Evolutionary conservation across 495 filamentous ascomycete species (phyloP).

Genomic region (Lepidopterella palustris): DNA sequence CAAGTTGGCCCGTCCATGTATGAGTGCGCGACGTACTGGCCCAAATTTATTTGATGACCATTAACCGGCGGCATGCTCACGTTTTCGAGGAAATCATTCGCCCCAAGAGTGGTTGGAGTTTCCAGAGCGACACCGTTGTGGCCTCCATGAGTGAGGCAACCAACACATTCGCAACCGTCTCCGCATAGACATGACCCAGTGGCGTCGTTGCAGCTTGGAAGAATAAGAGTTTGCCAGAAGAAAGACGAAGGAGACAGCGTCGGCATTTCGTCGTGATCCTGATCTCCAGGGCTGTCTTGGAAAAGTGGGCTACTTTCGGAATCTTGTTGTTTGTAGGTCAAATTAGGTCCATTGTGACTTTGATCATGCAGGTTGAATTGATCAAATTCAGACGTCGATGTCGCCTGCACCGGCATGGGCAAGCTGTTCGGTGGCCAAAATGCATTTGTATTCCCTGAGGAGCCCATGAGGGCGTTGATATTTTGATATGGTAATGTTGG

Average conservation of each 20-base stretch:
- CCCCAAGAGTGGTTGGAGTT: background rate
- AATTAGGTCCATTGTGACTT: background rate
- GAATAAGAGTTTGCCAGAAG: slow-evolving; percentile 18
- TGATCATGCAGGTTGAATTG: background rate
- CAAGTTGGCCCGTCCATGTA: background rate
- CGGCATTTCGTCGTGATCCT: slow-evolving; percentile 16
- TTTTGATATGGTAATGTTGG: slow-evolving; percentile 2
- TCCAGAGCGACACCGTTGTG: slow-evolving; percentile 24
- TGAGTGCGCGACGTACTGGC: background rate
- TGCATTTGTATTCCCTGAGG: background rate
- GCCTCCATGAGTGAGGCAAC: slow-evolving; percentile 28
- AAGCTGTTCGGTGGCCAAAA: background rate
- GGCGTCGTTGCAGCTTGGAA: slow-evolving; percentile 27
- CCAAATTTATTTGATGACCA: background rate
- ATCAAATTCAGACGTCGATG: background rate
- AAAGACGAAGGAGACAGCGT: slow-evolving; percentile 27
- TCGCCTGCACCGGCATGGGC: background rate
- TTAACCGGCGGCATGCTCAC: background rate
- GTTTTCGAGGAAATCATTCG: background rate
- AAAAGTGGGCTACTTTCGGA: slow-evolving; percentile 3
- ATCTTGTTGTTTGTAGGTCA: background rate
- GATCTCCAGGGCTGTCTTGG: slow-evolving; percentile 18
- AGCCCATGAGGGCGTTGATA: slow-evolving; percentile 4
- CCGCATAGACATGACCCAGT: slow-evolving; percentile 29
- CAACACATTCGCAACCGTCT: slow-evolving; percentile 28